Percentiles rank a stretch among this genome's conserved stretches.
These are phyloP conservation scores for Pseudomicrostroma phylloplanum DNA, from an alignment of 1,284 basidiomycete species.

Conservation along the genomic window DNA sequence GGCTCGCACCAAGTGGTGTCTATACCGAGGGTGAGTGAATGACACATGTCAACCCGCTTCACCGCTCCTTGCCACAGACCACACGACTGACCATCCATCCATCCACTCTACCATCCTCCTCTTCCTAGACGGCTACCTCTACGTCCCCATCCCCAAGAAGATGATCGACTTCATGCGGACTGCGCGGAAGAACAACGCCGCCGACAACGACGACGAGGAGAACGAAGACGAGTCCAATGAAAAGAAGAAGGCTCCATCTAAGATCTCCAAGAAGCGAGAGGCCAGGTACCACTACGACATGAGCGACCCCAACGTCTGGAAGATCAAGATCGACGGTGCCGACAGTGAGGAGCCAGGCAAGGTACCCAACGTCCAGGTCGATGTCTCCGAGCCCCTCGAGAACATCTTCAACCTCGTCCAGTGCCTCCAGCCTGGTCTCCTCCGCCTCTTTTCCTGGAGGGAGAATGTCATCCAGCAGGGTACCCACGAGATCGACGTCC, in stretches of 20 bases:
- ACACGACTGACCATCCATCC: slow-evolving; percentile 3
- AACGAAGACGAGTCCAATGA: slow-evolving; percentile 20
- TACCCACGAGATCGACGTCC: slow-evolving; percentile 36
- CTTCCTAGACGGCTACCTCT: slow-evolving; percentile 25
- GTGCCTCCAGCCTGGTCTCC: slow-evolving; percentile 40
- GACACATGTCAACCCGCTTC: neutral
- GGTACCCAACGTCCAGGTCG: slow-evolving; percentile 38
- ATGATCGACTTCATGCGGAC: slow-evolving; percentile 44
- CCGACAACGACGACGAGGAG: slow-evolving; percentile 16
- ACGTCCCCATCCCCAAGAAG: slow-evolving; percentile 43
- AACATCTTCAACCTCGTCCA: slow-evolving; percentile 45
- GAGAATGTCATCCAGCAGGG: slow-evolving; percentile 43
- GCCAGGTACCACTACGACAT: slow-evolving; percentile 38
- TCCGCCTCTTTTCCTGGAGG: slow-evolving; percentile 33
- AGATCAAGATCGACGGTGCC: slow-evolving; percentile 36
- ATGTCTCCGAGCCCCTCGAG: slow-evolving; percentile 40
- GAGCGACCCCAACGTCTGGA: slow-evolving; percentile 40
- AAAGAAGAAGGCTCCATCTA: slow-evolving; percentile 29
- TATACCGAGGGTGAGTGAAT: slow-evolving; percentile 40
- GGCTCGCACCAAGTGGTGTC: slow-evolving; percentile 36
- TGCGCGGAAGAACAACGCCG: slow-evolving; percentile 42
- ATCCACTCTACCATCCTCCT: slow-evolving; percentile 4
- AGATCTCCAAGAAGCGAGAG: slow-evolving; percentile 32
- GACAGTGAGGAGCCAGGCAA: slow-evolving; percentile 34
- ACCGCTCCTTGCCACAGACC: neutral